A percentile compares a stretch with the other conserved stretches of the same genome.
Conservation (phyloP, 1,139 yeast genomes). For the Kurtzmaniella quercitrusa region DNA sequence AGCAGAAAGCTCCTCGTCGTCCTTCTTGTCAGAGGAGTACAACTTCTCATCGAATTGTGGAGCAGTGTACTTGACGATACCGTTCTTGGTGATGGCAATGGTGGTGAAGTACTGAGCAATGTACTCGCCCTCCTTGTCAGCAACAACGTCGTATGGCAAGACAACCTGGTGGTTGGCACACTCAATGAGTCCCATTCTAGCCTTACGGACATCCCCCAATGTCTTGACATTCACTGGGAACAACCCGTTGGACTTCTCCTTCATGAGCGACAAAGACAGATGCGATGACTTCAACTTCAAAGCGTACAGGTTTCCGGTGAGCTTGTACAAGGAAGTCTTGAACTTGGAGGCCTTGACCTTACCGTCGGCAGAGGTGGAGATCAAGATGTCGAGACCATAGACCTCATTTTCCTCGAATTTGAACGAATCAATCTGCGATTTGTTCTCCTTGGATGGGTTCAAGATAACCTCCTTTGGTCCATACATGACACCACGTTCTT, state of each 20-base stretch:
- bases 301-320: conserved; percentile 65
- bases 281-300: conserved; percentile 74
- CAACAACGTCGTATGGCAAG: conserved; percentile 64
- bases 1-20: conserved; percentile 50
- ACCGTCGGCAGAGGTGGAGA: conserved; percentile 65
- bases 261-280: conserved; percentile 60
- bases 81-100: conserved; percentile 70
- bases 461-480: conserved; percentile 76
- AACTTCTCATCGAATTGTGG: conserved; percentile 49
- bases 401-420: conserved; percentile 76
- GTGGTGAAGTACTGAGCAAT: conserved; percentile 78
- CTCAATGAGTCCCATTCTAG: conserved; percentile 74
- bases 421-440: conserved; percentile 56
- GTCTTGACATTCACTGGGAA: conserved; percentile 72
- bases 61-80: conserved; percentile 62
- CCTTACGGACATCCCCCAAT: conserved; percentile 66
- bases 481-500: conserved; percentile 62
- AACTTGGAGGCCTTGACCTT: conserved; percentile 59
- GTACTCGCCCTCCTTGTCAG: conserved; percentile 64
- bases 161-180: conserved; percentile 67
- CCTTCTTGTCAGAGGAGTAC: conserved; percentile 55
- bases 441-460: conserved; percentile 70
- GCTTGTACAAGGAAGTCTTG: conserved; percentile 69
- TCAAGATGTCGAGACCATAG: conserved; percentile 69
- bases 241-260: conserved; percentile 57